These are phyloP conservation scores for Aurinia saxatilis DNA, from an alignment of 345 rosid species.

Conservation along the genomic window DNA sequence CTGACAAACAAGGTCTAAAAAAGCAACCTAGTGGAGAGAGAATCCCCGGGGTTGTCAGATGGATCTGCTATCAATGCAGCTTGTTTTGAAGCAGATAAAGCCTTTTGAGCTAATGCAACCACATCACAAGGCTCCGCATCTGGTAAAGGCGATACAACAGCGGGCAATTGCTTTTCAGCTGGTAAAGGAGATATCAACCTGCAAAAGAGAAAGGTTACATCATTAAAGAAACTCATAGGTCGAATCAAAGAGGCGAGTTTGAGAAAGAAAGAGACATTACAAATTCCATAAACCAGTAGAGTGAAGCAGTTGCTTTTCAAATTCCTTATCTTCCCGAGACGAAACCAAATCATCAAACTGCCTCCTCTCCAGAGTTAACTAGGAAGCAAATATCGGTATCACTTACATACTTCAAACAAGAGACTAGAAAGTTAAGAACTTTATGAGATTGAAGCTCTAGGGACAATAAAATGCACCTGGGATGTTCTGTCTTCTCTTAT, in stretches of 20 bases:
- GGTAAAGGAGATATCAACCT: slow-evolving; percentile 39
- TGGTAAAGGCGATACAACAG: slow-evolving; percentile 10
- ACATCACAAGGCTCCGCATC: slow-evolving; percentile 35
- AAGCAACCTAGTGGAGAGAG: slow-evolving; percentile 50
- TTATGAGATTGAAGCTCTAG: not conserved
- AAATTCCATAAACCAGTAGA: slow-evolving; percentile 47
- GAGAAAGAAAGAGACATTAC: slow-evolving; percentile 37
- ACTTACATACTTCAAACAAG: not conserved
- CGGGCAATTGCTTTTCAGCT: slow-evolving; percentile 29
- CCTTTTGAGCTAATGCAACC: slow-evolving; percentile 57
- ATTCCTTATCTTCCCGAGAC: slow-evolving; percentile 33
- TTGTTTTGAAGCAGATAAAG: slow-evolving; percentile 69
- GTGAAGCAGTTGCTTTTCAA: slow-evolving; percentile 35
- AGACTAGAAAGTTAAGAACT: slow-evolving; percentile 3
- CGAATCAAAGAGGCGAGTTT: not conserved
- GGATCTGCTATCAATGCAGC: slow-evolving; percentile 37
- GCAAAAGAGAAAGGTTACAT: slow-evolving; percentile 4
- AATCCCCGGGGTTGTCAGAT: slow-evolving; percentile 26
- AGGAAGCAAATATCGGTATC: not conserved
- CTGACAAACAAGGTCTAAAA: not conserved
- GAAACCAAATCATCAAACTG: slow-evolving; percentile 33
- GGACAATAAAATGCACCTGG: slow-evolving; percentile 34
- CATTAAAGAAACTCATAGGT: not conserved
- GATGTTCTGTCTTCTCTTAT: slow-evolving; percentile 46
- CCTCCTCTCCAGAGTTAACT: slow-evolving; percentile 38